These are phyloP conservation scores for Goffeauzyma gilvescens DNA, from an alignment of 768 basidiomycete species.

Conservation along the genomic window DNA sequence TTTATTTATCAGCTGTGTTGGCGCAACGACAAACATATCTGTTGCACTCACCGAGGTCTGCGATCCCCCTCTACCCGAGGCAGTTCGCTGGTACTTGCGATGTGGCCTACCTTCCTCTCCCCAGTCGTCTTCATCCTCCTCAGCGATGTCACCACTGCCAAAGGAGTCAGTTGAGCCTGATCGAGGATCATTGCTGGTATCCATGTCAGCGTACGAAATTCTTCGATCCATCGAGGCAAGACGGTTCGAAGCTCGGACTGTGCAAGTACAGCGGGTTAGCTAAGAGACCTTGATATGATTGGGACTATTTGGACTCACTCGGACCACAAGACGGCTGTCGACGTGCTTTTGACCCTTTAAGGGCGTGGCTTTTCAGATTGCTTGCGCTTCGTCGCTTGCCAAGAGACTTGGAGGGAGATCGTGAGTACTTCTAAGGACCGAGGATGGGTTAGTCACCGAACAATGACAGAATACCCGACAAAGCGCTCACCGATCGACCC, in stretches of 20 bases:
- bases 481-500: neutral
- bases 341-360: too few species aligned
- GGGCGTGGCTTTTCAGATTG: too few species aligned
- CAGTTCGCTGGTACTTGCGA: neutral
- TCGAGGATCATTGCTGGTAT: constrained; percentile 3
- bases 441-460: neutral
- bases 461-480: too few species aligned
- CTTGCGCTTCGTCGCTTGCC: constrained; percentile 10
- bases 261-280: neutral
- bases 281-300: neutral
- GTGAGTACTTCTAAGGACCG: neutral
- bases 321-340: constrained; percentile 12
- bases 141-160: constrained; percentile 1
- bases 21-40: too few species aligned
- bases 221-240: constrained; percentile 25
- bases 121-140: constrained; percentile 28
- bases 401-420: constrained; percentile 9
- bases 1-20: too few species aligned
- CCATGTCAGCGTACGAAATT: constrained; percentile 26
- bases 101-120: too few species aligned
- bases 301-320: constrained; percentile 11
- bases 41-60: neutral
- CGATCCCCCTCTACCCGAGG: neutral
- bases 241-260: constrained; percentile 24
- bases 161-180: constrained; percentile 13